A percentile compares a stretch with the other conserved stretches of the same genome.
phyloP scores from a whole-genome alignment of 768 basidiomycete species.

The Boletus edulis region DNA sequence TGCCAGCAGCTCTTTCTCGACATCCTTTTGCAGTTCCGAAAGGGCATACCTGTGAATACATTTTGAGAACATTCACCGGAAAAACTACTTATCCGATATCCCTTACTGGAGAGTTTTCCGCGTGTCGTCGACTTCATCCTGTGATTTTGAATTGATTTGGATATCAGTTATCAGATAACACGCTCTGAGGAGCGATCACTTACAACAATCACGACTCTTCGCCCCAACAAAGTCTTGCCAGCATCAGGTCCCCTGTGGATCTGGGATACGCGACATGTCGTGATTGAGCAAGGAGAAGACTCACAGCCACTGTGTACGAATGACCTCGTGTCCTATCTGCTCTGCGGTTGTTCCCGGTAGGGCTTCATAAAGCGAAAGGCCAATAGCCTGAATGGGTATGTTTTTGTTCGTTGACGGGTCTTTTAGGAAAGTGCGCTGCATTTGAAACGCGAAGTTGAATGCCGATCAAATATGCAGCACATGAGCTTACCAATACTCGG shows the following conservation, averaged over 20 bases:
- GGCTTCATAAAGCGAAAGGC: constrained; percentile 92
- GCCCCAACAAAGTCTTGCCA: constrained; percentile 71
- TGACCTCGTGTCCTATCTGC: constrained; percentile 78
- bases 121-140: constrained; percentile 90
- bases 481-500: constrained; percentile 66
- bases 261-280: neutral
- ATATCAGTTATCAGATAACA: constrained; percentile 20
- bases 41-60: constrained; percentile 71
- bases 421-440: constrained; percentile 81
- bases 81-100: neutral
- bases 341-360: constrained; percentile 72
- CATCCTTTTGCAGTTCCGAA: constrained; percentile 85
- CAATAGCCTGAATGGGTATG: constrained; percentile 94
- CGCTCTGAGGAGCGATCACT: constrained; percentile 28
- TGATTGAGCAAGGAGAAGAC: constrained; percentile 26
- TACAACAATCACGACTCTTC: constrained; percentile 80
- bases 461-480: neutral
- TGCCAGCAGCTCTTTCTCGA: constrained; percentile 62
- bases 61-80: neutral
- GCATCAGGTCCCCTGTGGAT: constrained; percentile 57
- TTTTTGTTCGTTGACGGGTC: constrained; percentile 66
- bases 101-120: constrained; percentile 84
- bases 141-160: neutral
- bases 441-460: neutral
- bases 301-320: constrained; percentile 96